phyloP scores from a whole-genome alignment of 495 filamentous ascomycete genomes.

The Aspergillus ostianus region DNA sequence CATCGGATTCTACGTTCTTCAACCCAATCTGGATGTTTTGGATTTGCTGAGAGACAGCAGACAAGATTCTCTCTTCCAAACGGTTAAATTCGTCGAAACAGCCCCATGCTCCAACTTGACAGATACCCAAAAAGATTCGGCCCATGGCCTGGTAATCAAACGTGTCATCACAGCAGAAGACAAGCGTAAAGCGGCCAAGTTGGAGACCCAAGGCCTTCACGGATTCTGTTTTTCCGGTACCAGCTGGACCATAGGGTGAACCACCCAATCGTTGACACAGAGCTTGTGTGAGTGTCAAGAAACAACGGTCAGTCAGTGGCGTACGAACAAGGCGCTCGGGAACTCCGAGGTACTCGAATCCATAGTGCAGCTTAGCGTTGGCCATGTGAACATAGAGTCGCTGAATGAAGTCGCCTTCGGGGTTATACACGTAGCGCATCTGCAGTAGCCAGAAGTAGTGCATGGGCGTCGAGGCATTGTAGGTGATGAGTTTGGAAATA shows the following conservation, averaged over 20 bases:
- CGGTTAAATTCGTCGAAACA: conserved; percentile 99
- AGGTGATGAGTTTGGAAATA: conserved; percentile 76
- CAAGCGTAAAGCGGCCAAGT: conserved; percentile 93
- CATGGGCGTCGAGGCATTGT: conserved; percentile 69
- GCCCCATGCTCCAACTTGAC: conserved; percentile 98
- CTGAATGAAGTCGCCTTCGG: conserved; percentile 76
- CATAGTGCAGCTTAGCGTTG: conserved; percentile 91
- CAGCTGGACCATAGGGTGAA: conserved; percentile 94
- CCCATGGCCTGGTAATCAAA: conserved; percentile 99
- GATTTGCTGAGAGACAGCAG: conserved; percentile 96
- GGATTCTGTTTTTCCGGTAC: conserved; percentile 99
- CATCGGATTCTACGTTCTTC: conserved; percentile 72
- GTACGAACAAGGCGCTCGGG: conserved; percentile 94
- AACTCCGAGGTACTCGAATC: conserved; percentile 96
- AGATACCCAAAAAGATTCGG: conserved; percentile 98
- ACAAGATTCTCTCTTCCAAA: conserved; percentile 93
- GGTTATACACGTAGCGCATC: conserved; percentile 91
- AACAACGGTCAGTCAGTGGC: conserved; percentile 95
- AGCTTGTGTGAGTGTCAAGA: conserved; percentile 94
- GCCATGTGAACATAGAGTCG: conserved; percentile 94
- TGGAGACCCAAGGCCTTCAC: conserved; percentile 97
- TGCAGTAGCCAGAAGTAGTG: conserved; percentile 95
- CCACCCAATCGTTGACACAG: conserved; percentile 92
- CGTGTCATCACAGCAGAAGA: conserved; percentile 98
- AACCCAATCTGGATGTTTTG: conserved; percentile 98